Base-by-base conservation (phyloP, 1,284 basidiomycete species). In the Meira miltonrushii region DNA sequence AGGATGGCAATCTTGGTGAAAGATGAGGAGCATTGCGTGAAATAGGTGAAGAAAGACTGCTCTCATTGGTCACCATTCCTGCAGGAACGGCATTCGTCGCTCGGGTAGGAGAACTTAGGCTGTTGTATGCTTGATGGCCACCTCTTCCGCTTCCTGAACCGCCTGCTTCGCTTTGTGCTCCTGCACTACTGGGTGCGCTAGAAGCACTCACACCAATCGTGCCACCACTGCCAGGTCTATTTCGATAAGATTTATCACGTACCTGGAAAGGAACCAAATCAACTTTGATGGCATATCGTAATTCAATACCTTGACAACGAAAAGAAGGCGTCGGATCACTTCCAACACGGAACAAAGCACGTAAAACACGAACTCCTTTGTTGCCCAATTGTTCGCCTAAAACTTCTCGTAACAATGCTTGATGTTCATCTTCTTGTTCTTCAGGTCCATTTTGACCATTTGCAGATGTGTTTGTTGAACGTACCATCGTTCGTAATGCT, bases 201-300 rank as follows among this genome's bases (percentile, higher is more conserved):
- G 28, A 33, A 39, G 12, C 37, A 41, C 62, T 60, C 15, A 63
- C 65, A 39, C 62, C 52, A 33, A 56, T 39, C 15, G 54, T 44
- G 47, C 57, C 57, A 37, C 64, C 58, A 46, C 61, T 62, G 33
- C 58, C 60, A 40, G 47, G 11, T 11, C 40, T 39, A 49, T 17
- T 13, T 37, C 39, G 6, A 39, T 37, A 21, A 3, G 28, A 9
- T 19, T 55, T 37, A 21, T 7, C 17, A 39, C 23, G 19, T 57
- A 12, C 25, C 28, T 28, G n/a, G 58, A 56, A 62, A 1, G 72
- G 69, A 25, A 74, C 43, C 40, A 74, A 60, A 53, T 74, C 72
- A 38, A 74, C 60, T 59, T 74, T 74, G 65, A 74, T 57, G 38
- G 70, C 70, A 46, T 74, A 74, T 57, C 72, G 72, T 59, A 74